Evolutionary conservation across 2,329 filamentous ascomycete species (phyloP).

Genomic region (Phialocephala subalpina): DNA sequence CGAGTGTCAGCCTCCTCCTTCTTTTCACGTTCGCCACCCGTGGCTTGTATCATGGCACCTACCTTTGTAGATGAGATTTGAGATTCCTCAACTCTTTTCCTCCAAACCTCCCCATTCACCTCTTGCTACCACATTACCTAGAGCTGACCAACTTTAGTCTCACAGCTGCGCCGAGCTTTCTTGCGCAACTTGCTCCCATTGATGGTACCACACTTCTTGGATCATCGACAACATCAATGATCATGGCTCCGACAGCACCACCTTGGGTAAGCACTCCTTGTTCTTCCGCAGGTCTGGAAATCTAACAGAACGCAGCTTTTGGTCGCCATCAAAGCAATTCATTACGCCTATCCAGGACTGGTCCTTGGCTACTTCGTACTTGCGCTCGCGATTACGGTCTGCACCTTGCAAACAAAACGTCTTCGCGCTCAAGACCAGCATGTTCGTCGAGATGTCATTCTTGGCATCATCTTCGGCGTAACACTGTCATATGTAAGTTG

Average conservation of each 20-base stretch:
- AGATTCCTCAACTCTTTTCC: not conserved
- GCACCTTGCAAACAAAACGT: slow-evolving; percentile 58
- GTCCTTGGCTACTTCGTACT: slow-evolving; percentile 65
- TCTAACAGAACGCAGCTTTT: slow-evolving; percentile 20
- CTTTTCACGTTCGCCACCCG: not conserved
- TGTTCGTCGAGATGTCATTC: slow-evolving; percentile 52
- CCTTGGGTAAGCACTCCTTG: slow-evolving; percentile 16
- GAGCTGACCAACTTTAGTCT: slow-evolving; percentile 16
- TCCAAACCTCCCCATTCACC: not conserved
- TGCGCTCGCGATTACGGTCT: slow-evolving; percentile 58
- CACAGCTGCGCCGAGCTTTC: slow-evolving; percentile 3
- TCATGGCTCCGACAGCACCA: slow-evolving; percentile 22
- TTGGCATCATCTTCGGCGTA: slow-evolving; percentile 48
- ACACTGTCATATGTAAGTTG: slow-evolving; percentile 50
- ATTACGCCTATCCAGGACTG: slow-evolving; percentile 65
- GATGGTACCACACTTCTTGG: not conserved
- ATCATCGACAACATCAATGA: slow-evolving; percentile 6
- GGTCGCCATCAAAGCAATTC: slow-evolving; percentile 47
- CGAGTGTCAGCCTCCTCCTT: slow-evolving; percentile 5
- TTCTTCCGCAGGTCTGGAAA: not conserved
- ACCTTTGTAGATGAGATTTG: not conserved
- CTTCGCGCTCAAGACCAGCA: slow-evolving; percentile 47
- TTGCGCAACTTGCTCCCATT: not conserved
- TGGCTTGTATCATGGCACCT: not conserved
- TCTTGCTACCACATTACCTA: slow-evolving; percentile 5